Conservation (phyloP, 495 filamentous ascomycete species). For the Podospora australis region DNA sequence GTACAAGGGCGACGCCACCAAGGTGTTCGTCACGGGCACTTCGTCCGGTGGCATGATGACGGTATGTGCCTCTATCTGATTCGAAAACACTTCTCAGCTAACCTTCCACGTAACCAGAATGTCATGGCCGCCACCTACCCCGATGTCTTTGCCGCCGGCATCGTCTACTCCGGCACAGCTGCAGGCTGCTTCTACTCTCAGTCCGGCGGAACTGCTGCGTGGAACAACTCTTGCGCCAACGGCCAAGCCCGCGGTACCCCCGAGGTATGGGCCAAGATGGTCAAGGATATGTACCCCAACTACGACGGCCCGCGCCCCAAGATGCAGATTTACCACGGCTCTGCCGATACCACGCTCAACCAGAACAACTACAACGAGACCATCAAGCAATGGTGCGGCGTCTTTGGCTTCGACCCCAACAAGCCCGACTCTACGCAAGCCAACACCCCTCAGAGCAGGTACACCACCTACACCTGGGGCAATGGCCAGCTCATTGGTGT, state of each 20-base stretch:
- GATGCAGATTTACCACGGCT: conserved; percentile 49
- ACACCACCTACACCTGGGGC: conserved; percentile 18
- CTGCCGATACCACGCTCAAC: conserved; percentile 33
- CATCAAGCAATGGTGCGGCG: conserved; percentile 46
- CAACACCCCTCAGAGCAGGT: conserved; percentile 14
- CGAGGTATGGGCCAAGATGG: conserved; percentile 37
- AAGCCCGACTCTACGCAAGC: conserved; percentile 10
- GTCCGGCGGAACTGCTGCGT: conserved; percentile 25
- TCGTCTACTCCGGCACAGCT: conserved; percentile 32
- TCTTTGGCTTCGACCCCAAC: conserved; percentile 30
- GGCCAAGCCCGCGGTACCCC: conserved; percentile 31
- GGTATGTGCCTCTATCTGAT: conserved; percentile 12
- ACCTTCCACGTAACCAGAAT: conserved; percentile 14
- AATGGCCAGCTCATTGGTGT: conserved; percentile 12
- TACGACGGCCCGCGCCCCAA: conserved; percentile 39
- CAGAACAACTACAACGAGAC: conserved; percentile 44
- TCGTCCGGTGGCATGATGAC: conserved; percentile 51
- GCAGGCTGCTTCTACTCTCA: conserved; percentile 34
- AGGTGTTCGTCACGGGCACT: conserved; percentile 46
- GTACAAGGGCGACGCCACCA: conserved; percentile 43
- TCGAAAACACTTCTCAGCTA: not conserved
- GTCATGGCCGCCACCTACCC: conserved; percentile 34
- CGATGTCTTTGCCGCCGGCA: conserved; percentile 35
- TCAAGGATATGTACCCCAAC: conserved; percentile 35
- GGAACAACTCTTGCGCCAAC: conserved; percentile 29